Evolutionary conservation across 2,329 filamentous ascomycete species (phyloP), one percentile per base, ranked within the genome.

Genomic region (Lizonia empirigonia): DNA sequence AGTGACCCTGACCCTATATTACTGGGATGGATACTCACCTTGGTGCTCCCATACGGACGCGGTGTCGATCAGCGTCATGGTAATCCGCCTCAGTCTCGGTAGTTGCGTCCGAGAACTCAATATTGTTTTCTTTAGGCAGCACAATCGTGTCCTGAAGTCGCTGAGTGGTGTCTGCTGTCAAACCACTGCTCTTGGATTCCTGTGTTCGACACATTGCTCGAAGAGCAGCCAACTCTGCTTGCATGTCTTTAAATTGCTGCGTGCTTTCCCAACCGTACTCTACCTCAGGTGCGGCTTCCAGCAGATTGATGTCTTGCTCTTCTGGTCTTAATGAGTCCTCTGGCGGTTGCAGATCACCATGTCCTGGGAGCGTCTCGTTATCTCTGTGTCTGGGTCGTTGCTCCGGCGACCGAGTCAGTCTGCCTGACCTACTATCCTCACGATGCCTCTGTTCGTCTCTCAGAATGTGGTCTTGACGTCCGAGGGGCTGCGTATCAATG

Each of bases 181-280:
- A 22, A 13, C 29, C 29, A 41, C 32, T 37, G 15, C 22, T 27
- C 6, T 40, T 37, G 13, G 24, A 7, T 22, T 46, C 49, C 26
- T 51, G 49, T 2, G 30, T 37, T 5, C 16, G 36, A 15, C 49
- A 51, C 49, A 51, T 51, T 19, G 41, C 49, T n/a, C 49, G 49
- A n/a, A 51, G 32, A 2, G 32, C 32, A 12, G n/a, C 30, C 19
- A 51, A 36, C 26, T 51, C 49, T 19, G 27, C 30, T 19, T 51
- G 41, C 49, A 51, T 51, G 20, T 41, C 24, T 13, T 46, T 51
- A 41, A 36, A 51, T 20, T 41, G 41, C 16, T 51, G 49, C n/a
- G 49, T 51, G 20, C 33, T 51, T 30, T 51, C 49, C 35, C 35
- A 51, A 16, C 41, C 29, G 20, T 7, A 40, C 2, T 30, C 8